These are phyloP conservation scores for Tricholomella constricta DNA, from an alignment of 768 basidiomycete species.

Conservation along the genomic window DNA sequence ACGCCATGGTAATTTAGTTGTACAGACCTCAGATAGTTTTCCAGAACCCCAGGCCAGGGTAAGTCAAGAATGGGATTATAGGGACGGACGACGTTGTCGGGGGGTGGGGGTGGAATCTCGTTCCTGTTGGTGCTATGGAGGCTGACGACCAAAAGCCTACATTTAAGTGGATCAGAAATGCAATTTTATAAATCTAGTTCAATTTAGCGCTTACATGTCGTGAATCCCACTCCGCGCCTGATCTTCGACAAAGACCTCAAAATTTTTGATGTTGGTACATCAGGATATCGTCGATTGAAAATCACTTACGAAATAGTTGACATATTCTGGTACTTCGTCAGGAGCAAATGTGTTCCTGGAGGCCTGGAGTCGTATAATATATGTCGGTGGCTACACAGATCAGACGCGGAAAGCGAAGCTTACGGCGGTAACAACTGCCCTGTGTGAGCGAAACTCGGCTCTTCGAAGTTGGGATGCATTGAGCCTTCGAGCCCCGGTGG, in stretches of 20 bases:
- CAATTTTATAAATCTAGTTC: not conserved
- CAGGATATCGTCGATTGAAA: too few relatives aligned
- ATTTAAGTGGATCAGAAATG: too few relatives aligned
- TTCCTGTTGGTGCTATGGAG: slow-evolving; percentile 13
- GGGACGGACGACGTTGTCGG: slow-evolving; percentile 1
- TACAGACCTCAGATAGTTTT: slow-evolving; percentile 18
- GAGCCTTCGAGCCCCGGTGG: too few relatives aligned
- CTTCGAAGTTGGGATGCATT: too few relatives aligned
- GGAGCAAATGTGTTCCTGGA: not conserved
- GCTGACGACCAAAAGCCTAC: not conserved
- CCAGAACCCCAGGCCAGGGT: slow-evolving; percentile 13
- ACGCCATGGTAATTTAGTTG: too few relatives aligned
- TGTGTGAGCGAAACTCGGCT: too few relatives aligned
- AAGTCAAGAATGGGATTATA: slow-evolving; percentile 19
- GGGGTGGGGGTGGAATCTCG: slow-evolving; percentile 15
- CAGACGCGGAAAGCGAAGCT: not conserved
- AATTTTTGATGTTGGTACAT: not conserved
- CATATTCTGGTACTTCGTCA: slow-evolving; percentile 8
- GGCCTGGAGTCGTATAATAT: not conserved
- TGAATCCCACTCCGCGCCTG: too few relatives aligned
- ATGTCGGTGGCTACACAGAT: not conserved
- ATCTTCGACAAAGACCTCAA: slow-evolving; percentile 9
- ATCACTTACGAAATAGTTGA: slow-evolving; percentile 6
- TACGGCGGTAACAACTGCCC: too few relatives aligned
- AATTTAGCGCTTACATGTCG: slow-evolving; percentile 2